Evolutionary conservation across 169 alveolate species (phyloP), one percentile per base, ranked within the genome.

Genomic region (Babesia caballi): DNA sequence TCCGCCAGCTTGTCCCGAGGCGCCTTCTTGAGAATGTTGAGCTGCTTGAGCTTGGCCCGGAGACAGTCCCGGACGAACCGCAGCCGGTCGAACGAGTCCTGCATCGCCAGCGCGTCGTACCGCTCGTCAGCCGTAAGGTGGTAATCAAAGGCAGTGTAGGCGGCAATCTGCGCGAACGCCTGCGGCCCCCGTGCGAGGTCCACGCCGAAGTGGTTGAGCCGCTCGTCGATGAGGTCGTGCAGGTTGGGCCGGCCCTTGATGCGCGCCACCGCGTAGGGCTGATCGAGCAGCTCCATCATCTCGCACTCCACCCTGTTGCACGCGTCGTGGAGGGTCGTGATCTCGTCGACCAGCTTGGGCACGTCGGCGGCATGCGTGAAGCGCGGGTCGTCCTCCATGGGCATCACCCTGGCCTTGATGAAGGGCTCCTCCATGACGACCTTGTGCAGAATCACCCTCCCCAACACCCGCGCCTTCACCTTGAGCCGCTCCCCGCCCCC

Each of bases 111-210:
- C 9, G 93, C 93, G 41, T 88, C 93, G 66, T 88, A 88, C 25
- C 93, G 65, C 40, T 88, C 93, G 25, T 77, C 83, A 28, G 90
- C 88, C 47, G 74, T 88, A 21, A 88, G 80, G 66, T 88, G 93
- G 38, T 74, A 83, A 65, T 88, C 93, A 50, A 88, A 88, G 25
- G 93, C 93, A 33, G 89, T 70, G 81, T 84, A 84, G 27, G 91
- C 86, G 4, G 83, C 93, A n/a, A 88, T 82, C 53, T 88, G 93
- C 17, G 88, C 86, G 59, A 88, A 88, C 32, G 91, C 91, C 67
- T 88, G 93, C n/a, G 80, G 81, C 23, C 80, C 57, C 61, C 59
- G 57, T 32, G 82, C 59, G 72, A 77, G 87, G 51, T 88, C 85
- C 27, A 88, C 72, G 57, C 76, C 78, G 81, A 88, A 88, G 32